Evolutionary conservation across 345 rosid genomes (phyloP).

Genomic region (Eucalyptus sideroxylon): DNA sequence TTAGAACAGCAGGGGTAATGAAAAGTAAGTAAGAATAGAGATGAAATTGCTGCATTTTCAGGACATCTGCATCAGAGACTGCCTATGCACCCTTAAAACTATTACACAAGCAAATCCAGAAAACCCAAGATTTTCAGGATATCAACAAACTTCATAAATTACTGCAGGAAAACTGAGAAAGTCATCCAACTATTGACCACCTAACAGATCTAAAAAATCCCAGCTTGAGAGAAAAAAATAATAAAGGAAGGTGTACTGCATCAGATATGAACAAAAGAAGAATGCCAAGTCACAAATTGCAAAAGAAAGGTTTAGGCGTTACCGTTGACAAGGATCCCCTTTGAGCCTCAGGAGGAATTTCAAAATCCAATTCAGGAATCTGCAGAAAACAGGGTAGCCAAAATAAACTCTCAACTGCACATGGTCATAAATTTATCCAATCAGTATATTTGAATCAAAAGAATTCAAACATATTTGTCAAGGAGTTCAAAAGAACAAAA

Average conservation of each 20-base stretch:
- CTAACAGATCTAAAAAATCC: not conserved
- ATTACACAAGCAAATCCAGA: not conserved
- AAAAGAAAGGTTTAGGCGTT: not conserved
- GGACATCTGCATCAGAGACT: not conserved
- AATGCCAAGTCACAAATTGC: not conserved
- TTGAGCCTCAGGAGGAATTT: slow-evolving; percentile 96
- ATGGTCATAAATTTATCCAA: not conserved
- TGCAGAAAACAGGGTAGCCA: slow-evolving; percentile 3
- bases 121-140: not conserved
- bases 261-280: not conserved
- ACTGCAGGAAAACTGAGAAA: not conserved
- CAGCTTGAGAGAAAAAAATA: not conserved
- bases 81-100: not conserved
- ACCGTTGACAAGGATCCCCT: slow-evolving; percentile 89
- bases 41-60: not conserved
- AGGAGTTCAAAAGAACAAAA: not conserved
- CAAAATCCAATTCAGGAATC: slow-evolving; percentile 93
- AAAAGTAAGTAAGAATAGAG: not conserved
- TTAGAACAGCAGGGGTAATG: not conserved
- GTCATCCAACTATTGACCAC: not conserved
- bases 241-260: not conserved
- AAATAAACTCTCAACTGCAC: not conserved
- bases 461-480: not conserved
- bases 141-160: not conserved
- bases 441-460: not conserved